phyloP scores from a whole-genome alignment of 148 eudicot species.

The Vaccinium myrtillus region DNA sequence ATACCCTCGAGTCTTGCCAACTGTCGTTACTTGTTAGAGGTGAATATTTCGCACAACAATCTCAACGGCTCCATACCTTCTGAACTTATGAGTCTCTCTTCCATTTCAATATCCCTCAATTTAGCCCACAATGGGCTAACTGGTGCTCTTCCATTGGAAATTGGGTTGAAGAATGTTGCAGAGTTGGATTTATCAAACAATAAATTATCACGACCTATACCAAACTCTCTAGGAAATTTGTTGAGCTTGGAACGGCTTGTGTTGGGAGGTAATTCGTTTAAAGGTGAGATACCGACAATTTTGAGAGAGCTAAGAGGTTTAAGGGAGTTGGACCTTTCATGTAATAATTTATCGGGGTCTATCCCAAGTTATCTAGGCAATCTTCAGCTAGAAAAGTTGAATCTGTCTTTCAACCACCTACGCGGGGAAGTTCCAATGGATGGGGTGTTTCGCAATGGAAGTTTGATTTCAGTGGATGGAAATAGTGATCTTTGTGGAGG shows the following conservation, averaged over 20 bases:
- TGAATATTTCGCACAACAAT: background rate
- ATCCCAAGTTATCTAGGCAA: background rate
- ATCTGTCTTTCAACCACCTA: conserved; percentile 3
- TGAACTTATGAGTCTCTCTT: background rate
- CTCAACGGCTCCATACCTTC: conserved; percentile 24
- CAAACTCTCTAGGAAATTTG: background rate
- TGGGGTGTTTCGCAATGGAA: conserved; percentile 3
- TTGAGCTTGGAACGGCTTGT: background rate
- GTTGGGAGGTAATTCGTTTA: conserved; percentile 1
- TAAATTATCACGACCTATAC: conserved; percentile 3
- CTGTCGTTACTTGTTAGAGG: background rate
- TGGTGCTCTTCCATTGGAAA: conserved; percentile 11
- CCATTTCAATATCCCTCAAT: background rate
- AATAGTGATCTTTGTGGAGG: conserved; percentile 16
- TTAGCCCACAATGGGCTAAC: conserved; percentile 7
- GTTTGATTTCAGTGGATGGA: conserved; percentile 3
- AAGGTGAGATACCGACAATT: background rate
- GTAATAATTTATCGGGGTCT: background rate
- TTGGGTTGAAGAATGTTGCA: conserved; percentile 1
- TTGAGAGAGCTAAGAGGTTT: background rate
- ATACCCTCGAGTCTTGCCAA: conserved; percentile 21
- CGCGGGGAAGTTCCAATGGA: conserved; percentile 1
- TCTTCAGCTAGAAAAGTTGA: background rate
- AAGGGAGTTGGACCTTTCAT: background rate
- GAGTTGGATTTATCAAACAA: conserved; percentile 6